phyloP scores from a whole-genome alignment of 1,284 basidiomycete genomes.

The Mycosarcoma mackinlayi region DNA sequence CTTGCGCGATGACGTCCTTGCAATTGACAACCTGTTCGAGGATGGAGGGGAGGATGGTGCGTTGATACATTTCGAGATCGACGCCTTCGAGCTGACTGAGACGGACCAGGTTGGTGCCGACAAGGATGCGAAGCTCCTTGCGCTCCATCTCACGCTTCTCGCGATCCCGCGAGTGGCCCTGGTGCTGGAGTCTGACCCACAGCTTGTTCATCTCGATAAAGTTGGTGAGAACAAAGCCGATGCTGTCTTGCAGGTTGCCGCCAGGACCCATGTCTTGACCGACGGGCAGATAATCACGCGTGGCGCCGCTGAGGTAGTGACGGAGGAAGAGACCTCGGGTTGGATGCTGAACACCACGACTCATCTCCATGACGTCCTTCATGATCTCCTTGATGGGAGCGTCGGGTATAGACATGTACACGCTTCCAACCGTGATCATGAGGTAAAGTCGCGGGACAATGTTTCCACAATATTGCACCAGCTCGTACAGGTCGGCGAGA shows the following conservation, averaged over 20 bases:
- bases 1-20: slow-evolving; percentile 68
- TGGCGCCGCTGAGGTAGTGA: slow-evolving; percentile 67
- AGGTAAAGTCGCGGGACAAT: slow-evolving; percentile 68
- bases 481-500: slow-evolving; percentile 67
- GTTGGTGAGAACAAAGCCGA: slow-evolving; percentile 67
- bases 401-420: slow-evolving; percentile 68
- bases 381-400: slow-evolving; percentile 68
- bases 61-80: slow-evolving; percentile 63
- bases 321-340: slow-evolving; percentile 67
- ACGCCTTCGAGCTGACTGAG: slow-evolving; percentile 68
- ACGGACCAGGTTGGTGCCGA: slow-evolving; percentile 68
- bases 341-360: slow-evolving; percentile 67
- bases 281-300: slow-evolving; percentile 65
- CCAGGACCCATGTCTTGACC: slow-evolving; percentile 61
- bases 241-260: slow-evolving; percentile 65
- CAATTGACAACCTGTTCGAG: slow-evolving; percentile 68
- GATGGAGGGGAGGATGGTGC: slow-evolving; percentile 63
- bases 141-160: slow-evolving; percentile 67
- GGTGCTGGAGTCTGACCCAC: slow-evolving; percentile 68
- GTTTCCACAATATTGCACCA: slow-evolving; percentile 68
- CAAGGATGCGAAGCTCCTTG: slow-evolving; percentile 66
- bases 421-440: slow-evolving; percentile 68
- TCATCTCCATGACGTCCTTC: slow-evolving; percentile 68
- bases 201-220: slow-evolving; percentile 69
- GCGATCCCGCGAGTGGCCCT: slow-evolving; percentile 66